phyloP scores from a whole-genome alignment of 306 rosid species.

The Pyrus communis region DNA sequence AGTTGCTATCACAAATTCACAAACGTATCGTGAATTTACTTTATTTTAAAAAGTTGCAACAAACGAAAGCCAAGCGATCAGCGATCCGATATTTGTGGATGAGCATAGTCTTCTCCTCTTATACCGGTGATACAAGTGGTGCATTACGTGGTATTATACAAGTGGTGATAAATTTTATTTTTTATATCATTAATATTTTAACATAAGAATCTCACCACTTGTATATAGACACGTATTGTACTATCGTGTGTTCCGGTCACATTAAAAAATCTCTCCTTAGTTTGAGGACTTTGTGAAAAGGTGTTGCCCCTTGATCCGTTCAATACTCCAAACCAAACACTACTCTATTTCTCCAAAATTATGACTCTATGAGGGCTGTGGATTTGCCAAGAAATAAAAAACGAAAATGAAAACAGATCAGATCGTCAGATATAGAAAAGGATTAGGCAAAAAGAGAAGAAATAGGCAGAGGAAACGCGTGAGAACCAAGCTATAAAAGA shows the following conservation, averaged over 20 bases:
- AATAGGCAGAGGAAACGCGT: background rate
- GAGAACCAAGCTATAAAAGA: background rate
- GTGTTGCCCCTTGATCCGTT: background rate
- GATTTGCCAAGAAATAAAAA: background rate
- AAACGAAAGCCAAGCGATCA: background rate
- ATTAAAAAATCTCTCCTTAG: no score
- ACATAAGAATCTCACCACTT: no score
- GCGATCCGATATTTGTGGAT: background rate
- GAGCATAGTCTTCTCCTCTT: no score
- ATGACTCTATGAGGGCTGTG: no score
- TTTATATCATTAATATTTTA: no score
- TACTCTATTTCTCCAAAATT: background rate
- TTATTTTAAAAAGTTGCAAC: background rate
- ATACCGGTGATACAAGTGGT: no score
- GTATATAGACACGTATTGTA: no score
- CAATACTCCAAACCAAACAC: background rate
- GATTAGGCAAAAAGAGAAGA: background rate
- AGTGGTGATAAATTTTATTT: no score
- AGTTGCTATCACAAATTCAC: background rate
- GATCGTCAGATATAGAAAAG: background rate
- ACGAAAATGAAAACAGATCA: background rate
- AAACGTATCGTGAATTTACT: background rate
- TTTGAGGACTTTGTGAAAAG: background rate
- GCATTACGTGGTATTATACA: rapidly evolving
- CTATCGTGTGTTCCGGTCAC: rapidly evolving